Evolutionary conservation across 1,284 basidiomycete species (phyloP).

Genomic region (Fomitopsis betulina): DNA sequence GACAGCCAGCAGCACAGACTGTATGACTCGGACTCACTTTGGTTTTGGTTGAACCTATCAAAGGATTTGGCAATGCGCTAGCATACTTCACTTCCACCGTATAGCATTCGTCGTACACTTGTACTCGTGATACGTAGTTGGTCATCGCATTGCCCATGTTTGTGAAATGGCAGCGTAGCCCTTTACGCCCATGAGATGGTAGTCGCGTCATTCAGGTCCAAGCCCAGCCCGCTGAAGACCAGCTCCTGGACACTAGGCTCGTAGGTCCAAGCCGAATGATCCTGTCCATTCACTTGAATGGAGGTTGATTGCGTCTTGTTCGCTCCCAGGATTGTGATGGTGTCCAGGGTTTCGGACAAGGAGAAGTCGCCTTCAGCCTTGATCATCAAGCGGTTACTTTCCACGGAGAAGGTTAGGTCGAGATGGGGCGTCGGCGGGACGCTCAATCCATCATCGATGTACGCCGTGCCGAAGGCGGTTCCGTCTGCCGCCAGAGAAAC

Average conservation of each 20-base stretch:
- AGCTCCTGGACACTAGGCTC: neutral
- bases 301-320: slow-evolving; percentile 17
- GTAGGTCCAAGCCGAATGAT: slow-evolving; percentile 13
- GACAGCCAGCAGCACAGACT: no score
- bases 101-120: no score
- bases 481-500: slow-evolving; percentile 45
- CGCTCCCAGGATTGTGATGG: slow-evolving; percentile 32
- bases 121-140: no score
- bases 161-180: no score
- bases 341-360: slow-evolving; percentile 25
- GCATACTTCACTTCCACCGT: no score
- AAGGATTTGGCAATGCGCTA: no score
- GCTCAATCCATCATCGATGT: slow-evolving; percentile 63
- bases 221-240: neutral
- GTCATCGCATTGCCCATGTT: no score
- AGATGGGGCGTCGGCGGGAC: slow-evolving; percentile 46
- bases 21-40: no score
- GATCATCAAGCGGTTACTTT: slow-evolving; percentile 30
- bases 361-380: slow-evolving; percentile 30
- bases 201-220: neutral
- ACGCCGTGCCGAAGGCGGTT: slow-evolving; percentile 49
- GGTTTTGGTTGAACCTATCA: no score
- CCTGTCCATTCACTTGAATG: slow-evolving; percentile 13
- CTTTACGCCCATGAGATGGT: no score
- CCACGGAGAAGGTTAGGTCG: slow-evolving; percentile 37